phyloP scores from a whole-genome alignment of 768 basidiomycete genomes.

The Leucosporidium scottii region DNA sequence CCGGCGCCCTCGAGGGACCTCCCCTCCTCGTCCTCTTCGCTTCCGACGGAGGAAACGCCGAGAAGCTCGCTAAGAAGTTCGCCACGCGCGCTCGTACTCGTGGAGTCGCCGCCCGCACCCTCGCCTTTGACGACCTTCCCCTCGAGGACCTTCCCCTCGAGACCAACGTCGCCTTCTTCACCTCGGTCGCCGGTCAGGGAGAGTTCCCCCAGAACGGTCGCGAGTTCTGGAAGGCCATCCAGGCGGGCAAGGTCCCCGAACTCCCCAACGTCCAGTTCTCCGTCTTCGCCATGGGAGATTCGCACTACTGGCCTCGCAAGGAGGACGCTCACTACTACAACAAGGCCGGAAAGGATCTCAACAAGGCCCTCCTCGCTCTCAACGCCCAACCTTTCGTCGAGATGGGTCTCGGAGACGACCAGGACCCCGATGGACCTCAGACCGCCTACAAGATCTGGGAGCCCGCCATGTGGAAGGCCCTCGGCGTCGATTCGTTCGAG shows the following conservation, averaged over 20 bases:
- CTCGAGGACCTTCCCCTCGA: constrained; percentile 68
- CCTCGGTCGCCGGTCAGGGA: constrained; percentile 91
- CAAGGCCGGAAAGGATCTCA: constrained; percentile 86
- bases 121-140: constrained; percentile 72
- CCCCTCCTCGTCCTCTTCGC: constrained; percentile 86
- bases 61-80: constrained; percentile 88
- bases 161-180: constrained; percentile 69
- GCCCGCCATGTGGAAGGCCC: constrained; percentile 80
- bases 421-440: constrained; percentile 90
- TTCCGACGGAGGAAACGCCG: constrained; percentile 89
- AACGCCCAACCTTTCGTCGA: constrained; percentile 66
- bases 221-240: constrained; percentile 75
- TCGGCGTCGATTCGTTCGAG: constrained; percentile 83
- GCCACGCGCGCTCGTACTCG: constrained; percentile 73
- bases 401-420: constrained; percentile 88
- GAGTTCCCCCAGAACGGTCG: constrained; percentile 96
- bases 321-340: constrained; percentile 99
- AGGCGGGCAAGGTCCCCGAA: constrained; percentile 51
- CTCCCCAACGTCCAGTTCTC: constrained; percentile 61
- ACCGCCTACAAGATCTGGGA: constrained; percentile 99
- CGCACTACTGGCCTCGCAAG: constrained; percentile 95
- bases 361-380: constrained; percentile 66
- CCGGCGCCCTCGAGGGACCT: constrained; percentile 77
- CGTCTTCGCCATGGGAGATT: constrained; percentile 95
- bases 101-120: constrained; percentile 66